Base-by-base conservation (phyloP, 2,329 filamentous ascomycete genomes). In the Claviceps monticola region DNA sequence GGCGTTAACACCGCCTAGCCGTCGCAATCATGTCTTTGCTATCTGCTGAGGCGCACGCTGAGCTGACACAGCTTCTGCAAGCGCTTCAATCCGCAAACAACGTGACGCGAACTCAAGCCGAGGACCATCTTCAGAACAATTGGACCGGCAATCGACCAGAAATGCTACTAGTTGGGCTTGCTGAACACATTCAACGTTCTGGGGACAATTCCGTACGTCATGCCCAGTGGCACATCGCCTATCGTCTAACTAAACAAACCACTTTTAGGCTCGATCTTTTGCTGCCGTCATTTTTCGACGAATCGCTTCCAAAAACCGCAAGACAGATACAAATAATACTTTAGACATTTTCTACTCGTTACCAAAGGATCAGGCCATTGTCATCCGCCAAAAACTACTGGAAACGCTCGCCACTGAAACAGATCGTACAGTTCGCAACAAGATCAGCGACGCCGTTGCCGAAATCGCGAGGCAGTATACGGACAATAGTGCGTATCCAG, bases 371-470 rank as follows among this genome's bases (percentile, higher is more conserved):
- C 84, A 93, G 65, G 83, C 85, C 57, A 74, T 80, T 48, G 83
- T 81, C 47, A 95, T 97, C 61, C 82, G 89, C 59, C 78, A 85
- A 62, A 95, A 91, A 68, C 74, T 97, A 53, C 77, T 97, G 43
- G 79, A 90, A 62, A 82, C 81, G 50, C 74, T 96, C 50, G 80
- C 80, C 53, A 75, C 74, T 55, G 93, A 97, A 71, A 73, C 79
- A 21, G 79, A 86, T 56, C 78, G 82, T 55, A 74, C 79, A 41
- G 86, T 95, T 46, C 79, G 93, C 61, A 93, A 95, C 72, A 98
- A 98, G 70, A 86, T 97, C 64, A 93, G 90, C 60, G 93, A 98
- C 70, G 89, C 91, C n/a, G 86, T 97, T 56, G 93, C 93, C 23
- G 93, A 98, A 70, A 77, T 98, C 55, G 93, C 91, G 45, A 82